Percentiles rank a stretch among this genome's conserved stretches.
Conservation (phyloP, 208 protist species). For the Trypanosoma cruzi region DNA sequence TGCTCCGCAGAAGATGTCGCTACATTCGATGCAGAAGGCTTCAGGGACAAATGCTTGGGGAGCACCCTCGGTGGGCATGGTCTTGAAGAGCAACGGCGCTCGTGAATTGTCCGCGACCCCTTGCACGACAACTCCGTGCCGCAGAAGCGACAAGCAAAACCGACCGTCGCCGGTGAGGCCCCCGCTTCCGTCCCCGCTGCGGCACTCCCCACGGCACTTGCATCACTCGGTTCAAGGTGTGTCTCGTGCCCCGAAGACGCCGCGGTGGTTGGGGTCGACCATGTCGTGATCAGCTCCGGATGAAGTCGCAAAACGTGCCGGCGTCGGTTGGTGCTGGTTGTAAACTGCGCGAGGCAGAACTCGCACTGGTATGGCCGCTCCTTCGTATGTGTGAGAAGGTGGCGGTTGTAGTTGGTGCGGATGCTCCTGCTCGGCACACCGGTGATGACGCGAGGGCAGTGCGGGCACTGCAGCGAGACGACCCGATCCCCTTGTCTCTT, state of each 20-base stretch:
- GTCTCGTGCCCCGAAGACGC: not conserved
- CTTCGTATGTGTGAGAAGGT: constrained; percentile 71
- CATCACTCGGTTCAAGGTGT: not conserved
- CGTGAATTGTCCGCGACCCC: constrained; percentile 37
- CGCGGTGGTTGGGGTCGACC: constrained; percentile 6
- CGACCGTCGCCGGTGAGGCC: not conserved
- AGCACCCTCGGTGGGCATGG: constrained; percentile 8
- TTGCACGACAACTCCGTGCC: constrained; percentile 39
- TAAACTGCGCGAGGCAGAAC: constrained; percentile 63
- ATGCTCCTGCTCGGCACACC: constrained; percentile 58
- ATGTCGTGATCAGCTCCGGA: constrained; percentile 26
- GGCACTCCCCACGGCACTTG: not conserved
- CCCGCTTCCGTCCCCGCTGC: not conserved
- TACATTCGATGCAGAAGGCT: not conserved
- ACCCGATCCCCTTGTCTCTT: constrained; percentile 1
- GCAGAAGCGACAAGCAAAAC: constrained; percentile 29
- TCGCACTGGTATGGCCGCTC: constrained; percentile 66
- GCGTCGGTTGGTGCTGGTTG: constrained; percentile 55
- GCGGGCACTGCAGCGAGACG: constrained; percentile 39
- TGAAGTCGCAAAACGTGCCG: constrained; percentile 56
- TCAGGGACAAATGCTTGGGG: constrained; percentile 6
- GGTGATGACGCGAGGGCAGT: constrained; percentile 57
- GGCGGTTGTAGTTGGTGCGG: constrained; percentile 76
- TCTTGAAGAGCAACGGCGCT: constrained; percentile 33
- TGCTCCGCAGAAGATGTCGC: not conserved